Percentiles rank a stretch among this genome's conserved stretches.
Evolutionary conservation across 139 green algal genomes (phyloP).

Genomic region (Micractinium conductrix): DNA sequence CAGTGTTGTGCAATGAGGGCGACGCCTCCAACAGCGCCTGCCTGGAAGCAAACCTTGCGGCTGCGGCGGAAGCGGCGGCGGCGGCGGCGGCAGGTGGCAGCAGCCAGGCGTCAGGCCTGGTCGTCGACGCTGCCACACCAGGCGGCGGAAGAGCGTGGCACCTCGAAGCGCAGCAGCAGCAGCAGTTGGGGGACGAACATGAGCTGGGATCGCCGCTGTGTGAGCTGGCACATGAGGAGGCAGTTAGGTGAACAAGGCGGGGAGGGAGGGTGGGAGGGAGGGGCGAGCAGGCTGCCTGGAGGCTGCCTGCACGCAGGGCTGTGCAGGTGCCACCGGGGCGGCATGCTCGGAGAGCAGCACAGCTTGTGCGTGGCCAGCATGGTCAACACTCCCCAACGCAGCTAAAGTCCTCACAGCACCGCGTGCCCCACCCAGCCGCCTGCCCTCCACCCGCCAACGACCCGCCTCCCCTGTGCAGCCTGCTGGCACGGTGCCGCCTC

Average conservation of each 20-base stretch:
- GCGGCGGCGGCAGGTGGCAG: neutral
- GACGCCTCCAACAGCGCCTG: neutral
- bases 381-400: too few species aligned
- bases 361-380: too few species aligned
- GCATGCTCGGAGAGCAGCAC: too few species aligned
- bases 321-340: too few species aligned
- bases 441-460: too few species aligned
- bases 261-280: neutral
- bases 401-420: too few species aligned
- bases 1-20: constrained; percentile 29
- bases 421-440: too few species aligned
- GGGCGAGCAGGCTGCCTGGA: too few species aligned
- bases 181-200: neutral
- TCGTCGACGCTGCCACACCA: neutral
- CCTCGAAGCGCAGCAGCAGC: neutral
- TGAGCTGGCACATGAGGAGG: constrained; percentile 11
- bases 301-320: too few species aligned
- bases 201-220: neutral
- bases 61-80: neutral
- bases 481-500: constrained; percentile 22
- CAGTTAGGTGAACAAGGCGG: neutral
- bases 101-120: neutral
- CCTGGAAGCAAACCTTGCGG: neutral
- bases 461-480: neutral
- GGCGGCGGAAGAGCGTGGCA: neutral